Base-by-base conservation (phyloP, 2,329 filamentous ascomycete genomes). In the Aschersonia sp. region DNA sequence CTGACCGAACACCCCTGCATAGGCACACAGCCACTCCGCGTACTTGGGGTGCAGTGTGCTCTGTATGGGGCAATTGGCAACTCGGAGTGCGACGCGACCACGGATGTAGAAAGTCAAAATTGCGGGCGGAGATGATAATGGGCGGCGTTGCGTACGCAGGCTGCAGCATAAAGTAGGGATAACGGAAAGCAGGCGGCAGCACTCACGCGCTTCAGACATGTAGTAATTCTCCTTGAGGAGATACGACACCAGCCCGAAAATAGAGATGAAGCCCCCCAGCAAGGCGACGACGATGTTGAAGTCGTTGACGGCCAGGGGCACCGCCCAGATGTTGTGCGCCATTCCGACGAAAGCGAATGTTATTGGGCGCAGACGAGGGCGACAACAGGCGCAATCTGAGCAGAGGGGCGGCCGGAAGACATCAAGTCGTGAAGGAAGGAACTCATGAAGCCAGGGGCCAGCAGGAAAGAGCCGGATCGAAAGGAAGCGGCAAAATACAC, bases 161-260 rank as follows among this genome's bases (percentile, higher is more conserved):
- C 6, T 6, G 32, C 32, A 10, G 10, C 6, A 38, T 10, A 38
- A 38, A 6, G 32, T 6, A 38, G 32, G 10, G 10, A 38, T 6
- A 10, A 38, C 40, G 40, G 20, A 29, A 29, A 42, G 10, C 9
- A 42, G 10, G 3, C 20, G n/a, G 5, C 28, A 41, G 12, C 12
- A 78, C 84, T 62, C 70, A 91, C 87, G 70, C 47, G 89, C 86
- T 74, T 96, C 89, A 1, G 88, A 94, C 1, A 96, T 74, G 61
- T 95, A 95, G 60, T 86, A 91, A 50, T 80, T 84, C 67, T 95
- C 89, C 61, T 96, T 95, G 59, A 86, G 74, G 20, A 95, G 74
- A 60, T 89, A 94, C 1, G 88, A 95, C 0, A 96, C 87, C 43
- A 96, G 69, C 3, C 88, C 89, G 59, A 94, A 96, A n/a, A 94